Base-by-base conservation (phyloP, 441 rosid species). In the Lepidium campestre region DNA sequence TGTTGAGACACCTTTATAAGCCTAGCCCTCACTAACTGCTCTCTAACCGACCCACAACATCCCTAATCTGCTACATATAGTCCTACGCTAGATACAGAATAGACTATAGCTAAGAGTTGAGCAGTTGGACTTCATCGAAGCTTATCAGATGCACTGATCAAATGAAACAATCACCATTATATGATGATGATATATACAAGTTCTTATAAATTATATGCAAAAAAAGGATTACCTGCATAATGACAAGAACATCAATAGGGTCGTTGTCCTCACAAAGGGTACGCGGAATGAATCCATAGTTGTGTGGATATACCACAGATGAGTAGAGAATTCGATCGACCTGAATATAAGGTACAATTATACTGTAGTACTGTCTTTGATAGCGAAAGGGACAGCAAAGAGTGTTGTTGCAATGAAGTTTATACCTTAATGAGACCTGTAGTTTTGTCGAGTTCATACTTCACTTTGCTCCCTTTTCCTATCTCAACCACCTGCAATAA, bases 291-390 rank as follows among this genome's bases (percentile, higher is more conserved):
- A 87, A 87, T 40, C 93, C 93, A 57, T 87, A 87, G 78, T 87
- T 87, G 83, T 87, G 93, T 62, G 93, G 93, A 66, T 87, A 87
- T 66, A 87, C 93, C 4, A 83, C 88, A 19, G 93, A 87, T 18
- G 93, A 87, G 74, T 87, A 87, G 11, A 87, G 85, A 34, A 87
- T 52, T 35, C 93, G 93, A 57, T 85, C 93, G 12, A 87, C 93
- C 93, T 87, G 72, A 31, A 71, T 40, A 13, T 10, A 57, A 5
- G 27, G n/a, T 53, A 36, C 13, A 31, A 66, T 47, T 74, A 72
- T 67, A 77, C 64, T 45, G 48, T 15, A 29, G 35, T 52, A 32
- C 7, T 19, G 19, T 75, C 61, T 58, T 23, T 20, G 1, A 36
- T 6, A 40, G 12, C 7, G 10, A 39, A 45, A 11, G 17, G 25